Base-by-base conservation (phyloP, 2,329 filamentous ascomycete species). In the Parasarocladium wereldwijsianum region DNA sequence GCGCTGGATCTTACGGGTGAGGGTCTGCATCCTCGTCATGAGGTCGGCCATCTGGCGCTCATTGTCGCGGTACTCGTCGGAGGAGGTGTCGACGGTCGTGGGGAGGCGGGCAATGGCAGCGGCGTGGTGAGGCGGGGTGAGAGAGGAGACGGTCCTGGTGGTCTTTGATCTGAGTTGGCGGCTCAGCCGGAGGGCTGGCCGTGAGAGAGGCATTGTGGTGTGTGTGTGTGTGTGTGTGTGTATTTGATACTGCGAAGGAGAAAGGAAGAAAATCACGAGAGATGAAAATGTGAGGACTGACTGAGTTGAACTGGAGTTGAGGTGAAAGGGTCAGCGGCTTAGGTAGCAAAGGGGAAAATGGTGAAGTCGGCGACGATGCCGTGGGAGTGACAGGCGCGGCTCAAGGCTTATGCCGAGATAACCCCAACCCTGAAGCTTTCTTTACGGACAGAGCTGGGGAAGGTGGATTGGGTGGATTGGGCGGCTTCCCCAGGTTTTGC, bases 61-160 rank as follows among this genome's bases (percentile, higher is more conserved):
- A 60, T 96, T 96, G 45, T 92, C 78, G 44, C 69, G 70, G 62
- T 80, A 96, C 43, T 83, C 77, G 17, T 74, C 60, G 5, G 83
- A 86, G 4, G 70, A 70, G 3, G 76, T 66, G 52, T 96, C 87
- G 41, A 94, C 69, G 25, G 66, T 60, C 21, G 73, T 82, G 36
- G 74, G 79, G 19, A 96, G 62, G 24, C 83, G 66, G 6, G 86
- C 93, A 37, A 94, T 76, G 32, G 84, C 78, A 38, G 71, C 70
- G 20, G 84, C 82, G 58, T 93, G 84, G 52, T 85, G 74, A 3
- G 76, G 70, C 36, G 84, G 71, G 7, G 79, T 82, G 52, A 93
- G 86, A 24, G 71, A 84, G 35, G 86, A 79, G 41, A 80, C 64
- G 32, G 58, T 44, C 34, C 55, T n/a, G n/a, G n/a, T n/a, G n/a